These are phyloP conservation scores for Syzygium aqueum DNA, from an alignment of 345 rosid species.

Conservation along the genomic window DNA sequence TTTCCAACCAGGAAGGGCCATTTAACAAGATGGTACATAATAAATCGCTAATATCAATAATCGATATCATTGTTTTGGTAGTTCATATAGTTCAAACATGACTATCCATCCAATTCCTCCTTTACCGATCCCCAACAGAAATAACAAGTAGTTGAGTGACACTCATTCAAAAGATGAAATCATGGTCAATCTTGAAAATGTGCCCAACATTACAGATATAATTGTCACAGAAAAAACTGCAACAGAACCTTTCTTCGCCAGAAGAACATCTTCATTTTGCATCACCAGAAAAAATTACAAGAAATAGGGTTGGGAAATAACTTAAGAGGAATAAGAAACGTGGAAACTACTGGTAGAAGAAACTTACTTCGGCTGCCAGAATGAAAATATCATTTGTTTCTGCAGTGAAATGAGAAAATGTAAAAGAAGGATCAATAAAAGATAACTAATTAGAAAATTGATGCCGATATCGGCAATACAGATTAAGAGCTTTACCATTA, in stretches of 20 bases:
- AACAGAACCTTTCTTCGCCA: background rate
- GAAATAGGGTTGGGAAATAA: background rate
- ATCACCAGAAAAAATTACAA: background rate
- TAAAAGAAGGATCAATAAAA: background rate
- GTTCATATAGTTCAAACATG: background rate
- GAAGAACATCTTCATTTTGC: background rate
- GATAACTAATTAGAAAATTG: background rate
- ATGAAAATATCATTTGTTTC: constrained; percentile 89
- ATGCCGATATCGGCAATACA: background rate
- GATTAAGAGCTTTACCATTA: constrained; percentile 39
- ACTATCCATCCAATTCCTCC: background rate
- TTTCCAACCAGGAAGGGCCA: background rate
- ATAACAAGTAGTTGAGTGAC: background rate
- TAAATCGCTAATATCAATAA: background rate
- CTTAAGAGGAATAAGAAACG: background rate
- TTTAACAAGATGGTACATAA: background rate
- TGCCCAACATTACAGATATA: background rate
- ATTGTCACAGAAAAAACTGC: background rate
- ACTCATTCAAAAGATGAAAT: background rate
- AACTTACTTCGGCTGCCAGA: constrained; percentile 78
- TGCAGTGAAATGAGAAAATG: constrained; percentile 17
- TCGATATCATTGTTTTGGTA: background rate
- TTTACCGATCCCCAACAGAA: background rate
- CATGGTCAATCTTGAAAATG: background rate
- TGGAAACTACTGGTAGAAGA: background rate